phyloP scores from a whole-genome alignment of 1,284 basidiomycete genomes.

The Baeospora myosura region DNA sequence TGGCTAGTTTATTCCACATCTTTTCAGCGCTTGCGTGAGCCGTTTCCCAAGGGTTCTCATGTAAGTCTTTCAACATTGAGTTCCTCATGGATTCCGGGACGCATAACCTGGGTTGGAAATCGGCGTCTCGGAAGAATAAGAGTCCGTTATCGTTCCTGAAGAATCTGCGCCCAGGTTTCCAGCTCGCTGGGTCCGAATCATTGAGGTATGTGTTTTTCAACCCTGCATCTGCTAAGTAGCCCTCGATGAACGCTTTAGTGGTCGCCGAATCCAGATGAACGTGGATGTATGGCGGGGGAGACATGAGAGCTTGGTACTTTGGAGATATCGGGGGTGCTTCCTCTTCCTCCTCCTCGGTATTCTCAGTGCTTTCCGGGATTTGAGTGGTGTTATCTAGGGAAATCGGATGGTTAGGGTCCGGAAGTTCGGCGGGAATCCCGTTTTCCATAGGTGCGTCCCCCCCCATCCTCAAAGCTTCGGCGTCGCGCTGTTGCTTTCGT shows the following conservation, averaged over 20 bases:
- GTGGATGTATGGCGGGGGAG: not conserved
- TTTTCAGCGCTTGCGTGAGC: not conserved
- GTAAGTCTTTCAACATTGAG: not conserved
- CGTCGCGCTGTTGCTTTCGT: not conserved
- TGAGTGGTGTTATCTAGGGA: too few relatives aligned
- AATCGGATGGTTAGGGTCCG: too few relatives aligned
- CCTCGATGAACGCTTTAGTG: not conserved
- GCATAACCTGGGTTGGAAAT: not conserved
- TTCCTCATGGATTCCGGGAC: not conserved
- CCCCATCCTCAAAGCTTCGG: too few relatives aligned
- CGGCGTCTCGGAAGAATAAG: slow-evolving; percentile 1
- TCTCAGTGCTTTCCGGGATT: too few relatives aligned
- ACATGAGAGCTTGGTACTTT: not conserved
- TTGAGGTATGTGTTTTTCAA: not conserved
- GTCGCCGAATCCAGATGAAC: not conserved
- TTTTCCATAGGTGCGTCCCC: too few relatives aligned
- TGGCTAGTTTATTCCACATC: not conserved
- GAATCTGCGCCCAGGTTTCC: not conserved
- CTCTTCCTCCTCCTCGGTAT: too few relatives aligned
- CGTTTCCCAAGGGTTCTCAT: not conserved
- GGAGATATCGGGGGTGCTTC: too few relatives aligned
- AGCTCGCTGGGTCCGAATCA: not conserved
- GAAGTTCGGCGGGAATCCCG: too few relatives aligned
- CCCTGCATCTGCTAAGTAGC: not conserved
- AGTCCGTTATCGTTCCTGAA: slow-evolving; percentile 1